Base-by-base conservation (phyloP, 2,329 filamentous ascomycete species). In the Colletotrichum sp. region DNA sequence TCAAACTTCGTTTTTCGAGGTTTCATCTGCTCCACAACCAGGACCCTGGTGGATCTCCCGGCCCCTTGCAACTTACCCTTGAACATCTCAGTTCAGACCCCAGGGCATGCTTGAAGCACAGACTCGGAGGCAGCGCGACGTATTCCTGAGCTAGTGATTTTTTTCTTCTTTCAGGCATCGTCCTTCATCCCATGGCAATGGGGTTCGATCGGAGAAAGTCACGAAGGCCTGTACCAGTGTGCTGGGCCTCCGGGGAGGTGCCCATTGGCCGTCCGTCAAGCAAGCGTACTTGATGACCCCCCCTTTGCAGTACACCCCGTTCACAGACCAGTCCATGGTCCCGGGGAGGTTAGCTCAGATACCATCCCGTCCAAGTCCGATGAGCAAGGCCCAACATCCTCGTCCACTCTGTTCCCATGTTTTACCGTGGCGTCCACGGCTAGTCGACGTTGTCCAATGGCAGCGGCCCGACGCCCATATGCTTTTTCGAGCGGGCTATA, bases 1-100 rank as follows among this genome's bases (percentile, higher is more conserved):
- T 34, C 36, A 28, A 30, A 65, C 32, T 75, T 75, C 70, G 70
- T 73, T 75, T 71, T 75, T 73, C 32, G 62, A 73, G 66, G 73
- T 75, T 75, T 75, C 73, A 75, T 68, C 39, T 27, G 60, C 73
- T 75, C 70, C 73, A 75, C 56, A 39, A 52, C 56, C 64, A 70
- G 56, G 64, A 52, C 64, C 64, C 58, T 68, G 73, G 70, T 60
- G 43, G 70, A 75, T 73, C 70, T 61, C 10, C 58, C 62, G 64
- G 32, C 73, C 73, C 73, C 70, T 75, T 68, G 70, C 69, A 73
- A 73, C 39, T 58, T 18, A 73, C 61, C 61, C 69, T 55, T 32
- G 62, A 36, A 30, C 32, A 16, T 52, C 68, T 16, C 28, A 72
- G 69, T 48, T 39, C 72, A 75, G 69, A 34, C 55, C 67, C 61